Evolutionary conservation across 371 early-diverging fungal genomes (phyloP).

Genomic region (Dinochytrium kinnereticum): DNA sequence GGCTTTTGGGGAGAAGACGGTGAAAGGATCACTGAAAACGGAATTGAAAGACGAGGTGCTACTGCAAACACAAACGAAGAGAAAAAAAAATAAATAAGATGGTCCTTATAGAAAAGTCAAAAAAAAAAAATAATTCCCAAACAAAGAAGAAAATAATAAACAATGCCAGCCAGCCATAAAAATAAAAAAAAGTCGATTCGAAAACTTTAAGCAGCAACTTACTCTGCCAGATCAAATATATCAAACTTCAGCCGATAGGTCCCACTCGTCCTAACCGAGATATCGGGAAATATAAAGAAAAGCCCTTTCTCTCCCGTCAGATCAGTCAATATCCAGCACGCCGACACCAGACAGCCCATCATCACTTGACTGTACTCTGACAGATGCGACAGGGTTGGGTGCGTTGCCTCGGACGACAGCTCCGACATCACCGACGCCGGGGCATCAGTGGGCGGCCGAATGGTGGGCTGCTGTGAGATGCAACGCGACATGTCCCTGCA

Average conservation of each 20-base stretch:
- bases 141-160: neutral
- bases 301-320: constrained; percentile 26
- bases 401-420: neutral
- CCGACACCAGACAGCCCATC: constrained; percentile 34
- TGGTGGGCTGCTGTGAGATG: constrained; percentile 13
- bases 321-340: constrained; percentile 34
- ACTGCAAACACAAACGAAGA: neutral
- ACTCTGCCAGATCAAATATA: constrained; percentile 30
- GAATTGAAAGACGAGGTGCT: neutral
- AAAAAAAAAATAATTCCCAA: neutral
- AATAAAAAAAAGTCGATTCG: constrained; percentile 1
- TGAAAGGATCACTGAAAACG: constrained; percentile 25
- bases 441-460: constrained; percentile 11
- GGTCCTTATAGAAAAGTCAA: neutral
- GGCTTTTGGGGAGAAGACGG: constrained; percentile 31
- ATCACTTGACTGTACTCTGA: constrained; percentile 27
- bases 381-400: constrained; percentile 8
- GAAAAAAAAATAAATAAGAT: neutral
- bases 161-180: neutral
- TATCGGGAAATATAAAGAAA: constrained; percentile 40
- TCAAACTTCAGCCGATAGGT: constrained; percentile 34
- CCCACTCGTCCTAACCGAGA: constrained; percentile 34
- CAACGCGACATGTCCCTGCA: constrained; percentile 14
- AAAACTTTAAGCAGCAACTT: no score
- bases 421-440: constrained; percentile 14